Conservation (phyloP, 2,329 filamentous ascomycete genomes). For the Whalleya microplaca region DNA sequence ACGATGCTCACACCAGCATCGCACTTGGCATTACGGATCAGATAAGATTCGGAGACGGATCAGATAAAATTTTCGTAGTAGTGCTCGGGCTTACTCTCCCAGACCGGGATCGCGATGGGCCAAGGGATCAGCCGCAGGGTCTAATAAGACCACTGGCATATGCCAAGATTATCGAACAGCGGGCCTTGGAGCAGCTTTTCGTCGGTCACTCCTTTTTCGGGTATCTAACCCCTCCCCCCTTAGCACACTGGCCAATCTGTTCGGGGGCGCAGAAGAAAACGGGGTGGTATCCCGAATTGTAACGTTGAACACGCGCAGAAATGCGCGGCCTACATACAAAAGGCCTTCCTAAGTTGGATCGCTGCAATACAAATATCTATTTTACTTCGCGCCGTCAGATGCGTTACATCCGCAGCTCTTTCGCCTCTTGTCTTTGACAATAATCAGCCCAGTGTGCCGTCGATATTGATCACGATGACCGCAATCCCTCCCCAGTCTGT, state of each 20-base stretch:
- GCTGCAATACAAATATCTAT: background rate
- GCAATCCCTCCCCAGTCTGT: background rate
- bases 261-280: background rate
- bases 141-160: conserved; percentile 1
- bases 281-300: background rate
- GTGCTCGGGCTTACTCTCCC: background rate
- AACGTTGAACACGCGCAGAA: background rate
- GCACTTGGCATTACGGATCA: conserved; percentile 11
- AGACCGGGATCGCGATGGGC: background rate
- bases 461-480: background rate
- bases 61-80: background rate
- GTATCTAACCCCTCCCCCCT: background rate
- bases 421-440: background rate
- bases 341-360: background rate
- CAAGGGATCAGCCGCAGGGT: background rate
- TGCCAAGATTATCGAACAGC: background rate
- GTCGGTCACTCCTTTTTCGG: background rate
- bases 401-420: background rate
- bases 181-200: background rate
- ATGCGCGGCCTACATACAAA: background rate
- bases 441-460: background rate
- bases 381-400: background rate
- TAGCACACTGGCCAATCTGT: background rate
- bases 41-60: conserved; percentile 6
- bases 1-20: background rate